Evolutionary conservation across 306 rosid genomes (phyloP), one percentile per base, ranked within the genome.

Genomic region (Lablab purpureus): DNA sequence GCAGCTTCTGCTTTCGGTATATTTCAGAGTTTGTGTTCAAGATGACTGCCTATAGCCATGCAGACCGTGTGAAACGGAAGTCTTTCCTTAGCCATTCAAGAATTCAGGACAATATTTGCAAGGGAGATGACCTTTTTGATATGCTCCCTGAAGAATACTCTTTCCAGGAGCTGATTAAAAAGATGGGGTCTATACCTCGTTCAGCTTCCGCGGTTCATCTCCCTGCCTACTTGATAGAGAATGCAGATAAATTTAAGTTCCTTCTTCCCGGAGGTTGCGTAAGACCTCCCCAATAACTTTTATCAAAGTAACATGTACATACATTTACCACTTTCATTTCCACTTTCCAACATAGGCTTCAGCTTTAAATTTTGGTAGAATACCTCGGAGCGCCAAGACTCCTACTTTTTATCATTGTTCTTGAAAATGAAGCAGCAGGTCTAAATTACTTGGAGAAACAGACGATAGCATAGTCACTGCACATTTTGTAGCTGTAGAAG

Each of bases 251-350:
- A 50, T 93, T 90, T 46, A 89, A 76, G 83, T 95, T 91, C 79
- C 97, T 95, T 81, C 91, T 95, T 27, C 99, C 99, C 7, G 93
- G 96, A 73, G 99, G 98, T 52, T 95, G 99, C 88, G n/a, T 89
- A 63, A 87, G 99, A 85, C 27, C 63, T 64, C 89, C 73, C 5
- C 82, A 74, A 74, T 86, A 71, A 74, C 34, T 78, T 73, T 64
- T 55, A 23, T 52, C 12, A 19, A 2, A 3, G 73, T 73, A 55
- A 15, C 46, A 5, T 7, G n/a, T 19, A 54, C 27, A 28, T 47
- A 65, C 69, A 32, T 73, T 78, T 47, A 23, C 23, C n/a, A 2
- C 4, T 25, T 58, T 11, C 25, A 8, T 23, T 58, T 58, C 34
- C 18, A 54, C 62, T 21, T 56, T 77, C 18, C 45, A 30, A 79